Evolutionary conservation across 2,329 filamentous ascomycete species (phyloP), one percentile per base, ranked within the genome.

Genomic region (Aschersonia sp.): DNA sequence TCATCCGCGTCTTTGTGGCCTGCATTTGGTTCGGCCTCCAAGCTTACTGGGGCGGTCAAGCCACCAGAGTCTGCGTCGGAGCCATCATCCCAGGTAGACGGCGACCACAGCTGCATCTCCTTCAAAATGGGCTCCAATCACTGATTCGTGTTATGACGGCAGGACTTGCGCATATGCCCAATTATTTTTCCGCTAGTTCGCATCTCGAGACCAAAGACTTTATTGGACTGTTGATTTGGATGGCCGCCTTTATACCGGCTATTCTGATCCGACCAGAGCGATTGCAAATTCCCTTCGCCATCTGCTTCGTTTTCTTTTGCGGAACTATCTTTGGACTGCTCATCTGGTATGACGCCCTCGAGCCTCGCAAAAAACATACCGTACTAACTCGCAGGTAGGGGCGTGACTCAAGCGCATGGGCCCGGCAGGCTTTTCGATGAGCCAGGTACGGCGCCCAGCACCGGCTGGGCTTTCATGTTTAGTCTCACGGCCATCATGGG

Each of bases 401-500:
- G 51, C 30, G 51, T 56, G 4, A 55, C 53, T 3, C 49, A 49
- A 37, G 54, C 53, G 14, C 46, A 50, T 11, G 56, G 56, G 6
- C 48, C 53, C 9, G 56, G 55, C 3, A 35, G 35, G 37, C 52
- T 57, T 50, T 58, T 58, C 47, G 48, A 53, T 22, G 42, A 56
- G 40, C 51, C 52, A 12, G 49, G 32, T 29, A 49, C 51, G 3
- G 47, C 55, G 14, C 52, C 55, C 22, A 54, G 54, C 35, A 45
- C 55, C 29, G 55, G 55, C 14, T 62, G 58, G 59, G 56, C 59
- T 3, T 60, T 60, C 51, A 53, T 59, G 42, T 61, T 59, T 43
- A 58, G 58, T 31, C 58, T 61, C 47, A 61, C 58, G 29, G 54
- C 58, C 6, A 55, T 58, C 31, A 50, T 58, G 9, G 56, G 56